Conservation (phyloP, 306 rosid genomes). For the Morella rubra region DNA sequence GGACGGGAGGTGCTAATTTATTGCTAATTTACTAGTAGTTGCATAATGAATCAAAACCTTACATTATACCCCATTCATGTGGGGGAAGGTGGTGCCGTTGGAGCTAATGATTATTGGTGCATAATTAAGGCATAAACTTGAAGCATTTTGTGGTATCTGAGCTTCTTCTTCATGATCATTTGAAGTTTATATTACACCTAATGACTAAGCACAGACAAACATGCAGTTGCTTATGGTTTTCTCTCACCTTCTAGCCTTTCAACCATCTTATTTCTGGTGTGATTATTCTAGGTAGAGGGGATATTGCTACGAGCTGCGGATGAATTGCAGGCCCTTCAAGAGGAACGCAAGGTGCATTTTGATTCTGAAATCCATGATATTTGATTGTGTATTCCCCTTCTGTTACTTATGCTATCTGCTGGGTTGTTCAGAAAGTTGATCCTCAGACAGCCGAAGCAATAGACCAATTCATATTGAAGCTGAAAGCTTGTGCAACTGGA, state of each 20-base stretch:
- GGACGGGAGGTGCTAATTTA: too few relatives aligned
- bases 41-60: not conserved
- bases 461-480: constrained; percentile 74
- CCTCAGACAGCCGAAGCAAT: constrained; percentile 83
- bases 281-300: constrained; percentile 76
- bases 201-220: not conserved
- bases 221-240: not conserved
- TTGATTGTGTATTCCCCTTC: constrained; percentile 2
- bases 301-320: constrained; percentile 74
- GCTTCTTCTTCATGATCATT: not conserved
- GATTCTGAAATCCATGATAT: constrained; percentile 6
- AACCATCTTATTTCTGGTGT: constrained; percentile 18
- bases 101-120: not conserved
- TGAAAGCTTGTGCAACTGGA: constrained; percentile 70
- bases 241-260: not conserved
- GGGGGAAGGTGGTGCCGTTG: not conserved
- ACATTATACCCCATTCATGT: not conserved
- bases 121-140: too few relatives aligned
- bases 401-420: constrained; percentile 30
- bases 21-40: too few relatives aligned
- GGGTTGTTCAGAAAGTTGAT: constrained; percentile 62
- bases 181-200: not conserved
- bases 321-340: constrained; percentile 83
- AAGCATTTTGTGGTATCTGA: not conserved
- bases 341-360: constrained; percentile 72